These are phyloP conservation scores for Phytopythium helicoides DNA, from an alignment of 352 stramenopile genomes.

Conservation along the genomic window DNA sequence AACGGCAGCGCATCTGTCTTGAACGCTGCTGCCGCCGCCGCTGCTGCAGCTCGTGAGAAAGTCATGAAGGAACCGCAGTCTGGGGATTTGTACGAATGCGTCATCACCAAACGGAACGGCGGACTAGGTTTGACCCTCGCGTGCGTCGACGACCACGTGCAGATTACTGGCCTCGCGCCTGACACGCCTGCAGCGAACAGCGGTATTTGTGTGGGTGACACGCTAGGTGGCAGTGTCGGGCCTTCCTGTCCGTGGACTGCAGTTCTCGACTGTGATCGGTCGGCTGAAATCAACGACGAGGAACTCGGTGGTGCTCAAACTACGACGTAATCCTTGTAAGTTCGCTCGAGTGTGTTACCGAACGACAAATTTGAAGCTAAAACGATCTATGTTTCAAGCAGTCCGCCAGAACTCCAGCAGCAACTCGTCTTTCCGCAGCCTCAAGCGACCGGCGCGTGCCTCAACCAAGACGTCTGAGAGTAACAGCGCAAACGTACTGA, in stretches of 20 bases:
- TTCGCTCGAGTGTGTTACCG: neutral
- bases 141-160: conserved; percentile 81
- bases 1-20: conserved; percentile 18
- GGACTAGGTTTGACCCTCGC: conserved; percentile 70
- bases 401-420: conserved; percentile 65
- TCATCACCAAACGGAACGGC: conserved; percentile 81
- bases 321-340: conserved; percentile 79
- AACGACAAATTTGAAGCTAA: neutral
- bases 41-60: conserved; percentile 56
- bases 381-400: conserved; percentile 16
- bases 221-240: conserved; percentile 70
- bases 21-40: conserved; percentile 22
- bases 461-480: conserved; percentile 52
- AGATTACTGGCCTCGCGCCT: conserved; percentile 73
- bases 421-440: conserved; percentile 45
- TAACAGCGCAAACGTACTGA: conserved; percentile 76
- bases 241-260: conserved; percentile 65
- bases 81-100: conserved; percentile 80
- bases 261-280: conserved; percentile 82
- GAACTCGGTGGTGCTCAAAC: conserved; percentile 78
- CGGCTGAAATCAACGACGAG: conserved; percentile 74
- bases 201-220: conserved; percentile 79
- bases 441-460: conserved; percentile 56
- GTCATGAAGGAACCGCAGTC: conserved; percentile 84
- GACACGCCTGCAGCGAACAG: conserved; percentile 72